Evolutionary conservation across 257 asterid genomes (phyloP).

Genomic region (Henckelia pumila): DNA sequence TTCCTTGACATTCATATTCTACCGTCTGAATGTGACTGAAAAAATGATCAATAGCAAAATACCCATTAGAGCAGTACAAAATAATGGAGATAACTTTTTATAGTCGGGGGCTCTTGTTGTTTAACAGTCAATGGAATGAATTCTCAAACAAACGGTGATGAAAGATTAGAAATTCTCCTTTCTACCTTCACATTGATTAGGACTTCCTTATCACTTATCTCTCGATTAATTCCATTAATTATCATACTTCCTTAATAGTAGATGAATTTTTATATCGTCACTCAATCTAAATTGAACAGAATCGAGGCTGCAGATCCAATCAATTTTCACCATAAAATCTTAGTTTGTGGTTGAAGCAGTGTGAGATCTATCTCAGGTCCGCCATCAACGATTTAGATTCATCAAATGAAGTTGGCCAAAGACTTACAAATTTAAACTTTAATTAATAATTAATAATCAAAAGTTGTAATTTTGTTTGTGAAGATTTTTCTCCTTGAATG

Average conservation of each 20-base stretch:
- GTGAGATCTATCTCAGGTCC: too few species aligned
- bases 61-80: constrained; percentile 2
- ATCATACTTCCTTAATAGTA: not conserved
- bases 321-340: not conserved
- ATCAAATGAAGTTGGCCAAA: not conserved
- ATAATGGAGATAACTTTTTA: not conserved
- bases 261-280: constrained; percentile 2
- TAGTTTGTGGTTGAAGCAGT: too few species aligned
- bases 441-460: too few species aligned
- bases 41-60: not conserved
- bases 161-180: constrained; percentile 7
- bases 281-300: not conserved
- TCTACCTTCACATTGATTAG: constrained; percentile 17
- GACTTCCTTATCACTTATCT: not conserved
- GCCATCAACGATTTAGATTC: not conserved
- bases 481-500: not conserved
- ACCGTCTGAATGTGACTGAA: constrained; percentile 4
- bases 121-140: constrained; percentile 13
- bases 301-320: not conserved
- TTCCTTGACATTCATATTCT: not conserved
- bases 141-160: constrained; percentile 21
- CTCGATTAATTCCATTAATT: not conserved
- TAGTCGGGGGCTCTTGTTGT: not conserved
- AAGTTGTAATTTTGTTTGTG: too few species aligned
- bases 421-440: not conserved